Percentiles rank a stretch among this genome's conserved stretches.
phyloP scores from a whole-genome alignment of 352 stramenopile genomes.

The Globisporangium carolinianum region DNA sequence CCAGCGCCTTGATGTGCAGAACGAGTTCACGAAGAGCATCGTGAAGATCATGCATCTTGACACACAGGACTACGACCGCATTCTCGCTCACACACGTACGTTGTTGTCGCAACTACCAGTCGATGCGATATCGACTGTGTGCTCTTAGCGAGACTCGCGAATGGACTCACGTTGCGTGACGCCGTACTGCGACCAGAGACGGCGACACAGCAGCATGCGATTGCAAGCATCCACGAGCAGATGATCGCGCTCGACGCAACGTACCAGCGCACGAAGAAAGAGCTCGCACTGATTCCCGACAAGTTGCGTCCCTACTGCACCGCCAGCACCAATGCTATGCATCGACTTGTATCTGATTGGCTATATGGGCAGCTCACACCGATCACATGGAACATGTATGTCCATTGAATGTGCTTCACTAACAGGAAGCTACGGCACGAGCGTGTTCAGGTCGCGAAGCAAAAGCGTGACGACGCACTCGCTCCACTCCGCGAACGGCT shows the following conservation, averaged over 20 bases:
- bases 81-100: conserved; percentile 30
- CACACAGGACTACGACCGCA: conserved; percentile 21
- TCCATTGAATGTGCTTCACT: no score
- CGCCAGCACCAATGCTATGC: no score
- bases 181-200: conserved; percentile 15
- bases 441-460: conserved; percentile 35
- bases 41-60: conserved; percentile 49
- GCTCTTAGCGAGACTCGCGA: no score
- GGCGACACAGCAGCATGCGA: conserved; percentile 26
- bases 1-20: conserved; percentile 17
- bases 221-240: conserved; percentile 21
- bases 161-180: background rate
- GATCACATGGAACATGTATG: no score
- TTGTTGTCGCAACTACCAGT: background rate
- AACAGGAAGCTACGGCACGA: conserved; percentile 36
- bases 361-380: no score
- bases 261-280: conserved; percentile 45
- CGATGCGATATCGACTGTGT: background rate
- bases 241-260: conserved; percentile 26
- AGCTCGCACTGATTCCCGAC: conserved; percentile 32
- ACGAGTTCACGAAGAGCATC: conserved; percentile 36
- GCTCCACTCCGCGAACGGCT: conserved; percentile 20
- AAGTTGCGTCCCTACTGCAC: conserved; percentile 16
- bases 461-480: conserved; percentile 18
- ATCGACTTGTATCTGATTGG: no score